Percentiles rank a stretch among this genome's conserved stretches.
Conservation (phyloP, 352 stramenopile genomes). For the Pythium sp. region DNA sequence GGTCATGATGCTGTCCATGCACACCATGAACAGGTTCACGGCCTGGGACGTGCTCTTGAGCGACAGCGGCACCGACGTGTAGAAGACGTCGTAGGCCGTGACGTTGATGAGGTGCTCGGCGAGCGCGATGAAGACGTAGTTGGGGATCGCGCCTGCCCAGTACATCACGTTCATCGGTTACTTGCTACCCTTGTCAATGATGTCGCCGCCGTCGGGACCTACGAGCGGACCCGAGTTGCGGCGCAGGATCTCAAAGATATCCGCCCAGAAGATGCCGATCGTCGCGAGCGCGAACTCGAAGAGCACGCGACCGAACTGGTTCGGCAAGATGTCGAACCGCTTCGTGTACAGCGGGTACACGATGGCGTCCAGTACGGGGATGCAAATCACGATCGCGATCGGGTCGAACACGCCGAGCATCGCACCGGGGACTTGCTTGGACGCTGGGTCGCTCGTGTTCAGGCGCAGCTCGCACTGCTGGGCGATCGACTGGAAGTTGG, state of each 20-base stretch:
- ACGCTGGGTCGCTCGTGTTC: too few relatives aligned
- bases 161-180: constrained; percentile 62
- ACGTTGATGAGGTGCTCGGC: constrained; percentile 66
- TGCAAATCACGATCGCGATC: constrained; percentile 17
- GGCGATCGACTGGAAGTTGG: too few relatives aligned
- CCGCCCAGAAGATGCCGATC: too few relatives aligned
- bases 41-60: constrained; percentile 57
- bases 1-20: constrained; percentile 54
- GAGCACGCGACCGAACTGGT: too few relatives aligned
- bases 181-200: constrained; percentile 36
- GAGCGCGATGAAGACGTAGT: constrained; percentile 58
- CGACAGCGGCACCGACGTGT: constrained; percentile 48
- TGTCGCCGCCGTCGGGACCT: constrained; percentile 28
- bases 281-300: too few relatives aligned
- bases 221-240: constrained; percentile 40
- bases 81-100: constrained; percentile 57
- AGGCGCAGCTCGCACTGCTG: too few relatives aligned
- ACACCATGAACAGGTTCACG: constrained; percentile 60
- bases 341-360: too few relatives aligned
- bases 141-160: constrained; percentile 44
- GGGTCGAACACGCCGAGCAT: too few relatives aligned
- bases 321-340: too few relatives aligned
- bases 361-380: too few relatives aligned
- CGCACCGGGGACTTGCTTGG: too few relatives aligned
- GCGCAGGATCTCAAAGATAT: constrained; percentile 50